Base-by-base conservation (phyloP, 164 flowering plant species). In the Paratinospora sagittata region DNA sequence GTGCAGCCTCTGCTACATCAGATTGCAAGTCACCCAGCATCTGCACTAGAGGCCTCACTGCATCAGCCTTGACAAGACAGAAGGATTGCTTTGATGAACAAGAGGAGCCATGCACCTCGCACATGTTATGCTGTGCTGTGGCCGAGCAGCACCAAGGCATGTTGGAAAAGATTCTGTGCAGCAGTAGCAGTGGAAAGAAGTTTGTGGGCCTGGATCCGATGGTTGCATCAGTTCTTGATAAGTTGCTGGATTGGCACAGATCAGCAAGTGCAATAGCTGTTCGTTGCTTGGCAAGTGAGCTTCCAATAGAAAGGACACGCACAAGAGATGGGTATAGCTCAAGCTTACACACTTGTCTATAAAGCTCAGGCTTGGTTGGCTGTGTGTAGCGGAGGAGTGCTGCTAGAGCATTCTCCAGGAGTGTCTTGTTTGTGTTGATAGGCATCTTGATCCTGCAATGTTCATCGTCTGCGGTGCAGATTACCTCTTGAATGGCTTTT, bases 1-100 rank as follows among this genome's bases (percentile, higher is more conserved):
- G 34, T 33, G 81, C 78, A n/a, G 81, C 81, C 52, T 78, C 78
- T 23, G 71, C 74, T 0, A 73, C 73, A 11, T 73, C 81, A 6
- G 73, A 60, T 21, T 39, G 30, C 0, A 68, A 69, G 45, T 78
- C 78, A 10, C 66, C 41, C 58, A 78, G 61, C 6, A 68, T 72
- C 37, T 41, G 76, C 57, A 78, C 57, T 39, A 78, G 72, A 26
- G 81, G 81, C 37, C 71, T 60, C 23, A 78, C 71, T 26, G 81
- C 81, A 33, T 70, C 78, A 5, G 71, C 76, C 71, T 66, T 78
- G 10, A 75, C 68, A 14, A 78, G 76, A 73, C 81, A 78, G 64
- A 78, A 78, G 16, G 68, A 71, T 36, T 72, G 33, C 57, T 66
- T 68, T 17, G 73, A 63, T 23, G 68, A 78, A 66, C 81, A 78